Evolutionary conservation across 2,329 filamentous ascomycete species (phyloP).

Genomic region (Claviceps sp.): DNA sequence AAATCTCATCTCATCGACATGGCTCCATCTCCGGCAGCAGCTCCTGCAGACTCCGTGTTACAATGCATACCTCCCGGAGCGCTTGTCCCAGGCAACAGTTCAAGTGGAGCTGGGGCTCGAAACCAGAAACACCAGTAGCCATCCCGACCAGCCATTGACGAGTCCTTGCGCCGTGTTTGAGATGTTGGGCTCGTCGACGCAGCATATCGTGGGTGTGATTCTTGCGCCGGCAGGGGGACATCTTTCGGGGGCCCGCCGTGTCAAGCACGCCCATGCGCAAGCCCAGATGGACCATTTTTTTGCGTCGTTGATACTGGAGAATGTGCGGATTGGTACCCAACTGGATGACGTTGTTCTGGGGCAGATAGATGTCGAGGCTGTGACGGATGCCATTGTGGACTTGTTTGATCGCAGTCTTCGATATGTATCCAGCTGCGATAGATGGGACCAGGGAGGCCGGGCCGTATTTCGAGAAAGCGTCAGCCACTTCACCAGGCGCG

Average conservation of each 20-base stretch:
- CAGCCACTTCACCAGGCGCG: slow-evolving; percentile 12
- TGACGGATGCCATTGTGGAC: slow-evolving; percentile 7
- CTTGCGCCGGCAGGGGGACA: background rate
- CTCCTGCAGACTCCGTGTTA: slow-evolving; percentile 2
- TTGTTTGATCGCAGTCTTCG: slow-evolving; percentile 14
- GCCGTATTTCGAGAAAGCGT: slow-evolving; percentile 11
- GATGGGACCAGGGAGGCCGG: slow-evolving; percentile 12
- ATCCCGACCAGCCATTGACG: background rate
- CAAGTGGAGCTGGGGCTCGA: background rate
- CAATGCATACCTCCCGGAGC: background rate
- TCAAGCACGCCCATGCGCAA: background rate
- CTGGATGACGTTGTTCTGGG: background rate
- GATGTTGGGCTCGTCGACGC: background rate
- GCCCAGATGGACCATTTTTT: slow-evolving; percentile 5
- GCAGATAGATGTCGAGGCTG: background rate
- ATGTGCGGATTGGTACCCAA: background rate
- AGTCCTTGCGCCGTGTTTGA: background rate
- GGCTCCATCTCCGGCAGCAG: slow-evolving; percentile 3
- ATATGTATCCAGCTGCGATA: slow-evolving; percentile 11
- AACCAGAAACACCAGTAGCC: background rate
- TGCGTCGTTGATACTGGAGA: slow-evolving; percentile 1
- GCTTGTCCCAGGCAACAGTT: background rate
- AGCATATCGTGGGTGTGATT: slow-evolving; percentile 4
- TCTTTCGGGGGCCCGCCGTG: no score
- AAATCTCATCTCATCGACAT: background rate